Base-by-base conservation (phyloP, 495 filamentous ascomycete species). In the Neurospora sp. region DNA sequence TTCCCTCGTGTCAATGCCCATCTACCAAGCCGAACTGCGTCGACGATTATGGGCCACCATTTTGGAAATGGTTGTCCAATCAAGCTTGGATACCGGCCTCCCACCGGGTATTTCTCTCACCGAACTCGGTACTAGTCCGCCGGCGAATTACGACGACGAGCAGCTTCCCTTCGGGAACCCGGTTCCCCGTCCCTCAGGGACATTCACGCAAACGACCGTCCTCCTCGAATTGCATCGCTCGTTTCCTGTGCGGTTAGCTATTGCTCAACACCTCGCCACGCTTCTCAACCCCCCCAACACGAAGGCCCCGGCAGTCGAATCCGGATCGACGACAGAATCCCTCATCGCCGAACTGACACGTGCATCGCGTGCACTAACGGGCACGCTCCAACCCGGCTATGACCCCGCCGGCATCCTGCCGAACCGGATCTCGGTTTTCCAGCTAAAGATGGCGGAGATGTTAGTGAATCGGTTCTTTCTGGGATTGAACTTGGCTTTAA, bases 31-130 rank as follows among this genome's bases (percentile, higher is more conserved):
- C 68, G 91, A 93, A 79, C 87, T 91, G 83, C 85, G 90, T n/a
- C 81, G 90, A 61, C 83, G 91, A 27, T 81, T 93, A 14, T 92
- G 90, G 90, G 86, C 85, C n/a, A 89, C 88, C 1, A 87, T 91
- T 18, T 72, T 91, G 40, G 90, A 91, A 77, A 80, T 91, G 8
- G 82, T 85, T 35, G 75, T 90, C n/a, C 87, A 90, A 71, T 84
- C 89, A 6, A 85, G 88, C 61, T 72, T 91, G 37, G 87, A 89
- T 68, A 83, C 87, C 2, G 90, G 89, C 1, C 87, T 88, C 74
- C 85, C 87, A 1, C 87, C 89, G 12, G 81, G 88, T 12, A 70
- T 91, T 10, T 82, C 87, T 5, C 73, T 80, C 4, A 79, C 82
- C 1, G 89, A 91, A 75, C 91, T 86, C 71, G 89, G 91, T 71